Conservation (phyloP, 1,284 basidiomycete species). For the Chondrostereum purpureum region DNA sequence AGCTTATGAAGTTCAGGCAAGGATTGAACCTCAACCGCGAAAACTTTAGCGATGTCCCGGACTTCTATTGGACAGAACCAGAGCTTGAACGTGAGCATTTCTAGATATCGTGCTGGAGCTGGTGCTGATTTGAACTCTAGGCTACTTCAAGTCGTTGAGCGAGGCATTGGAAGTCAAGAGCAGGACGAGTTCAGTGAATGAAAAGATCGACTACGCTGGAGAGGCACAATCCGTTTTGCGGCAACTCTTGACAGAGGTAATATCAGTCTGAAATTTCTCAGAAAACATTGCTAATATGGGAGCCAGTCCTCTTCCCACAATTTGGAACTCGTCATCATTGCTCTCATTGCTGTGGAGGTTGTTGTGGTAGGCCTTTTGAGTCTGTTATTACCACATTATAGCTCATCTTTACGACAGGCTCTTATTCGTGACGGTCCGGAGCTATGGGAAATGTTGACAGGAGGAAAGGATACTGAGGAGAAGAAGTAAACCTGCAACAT, state of each 20-base stretch:
- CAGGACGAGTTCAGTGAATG: slow-evolving; percentile 76
- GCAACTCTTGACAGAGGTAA: slow-evolving; percentile 73
- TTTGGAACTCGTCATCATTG: slow-evolving; percentile 90
- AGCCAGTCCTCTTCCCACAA: slow-evolving; percentile 80
- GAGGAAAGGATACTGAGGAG: not conserved
- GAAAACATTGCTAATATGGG: no score
- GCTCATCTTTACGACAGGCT: slow-evolving; percentile 33
- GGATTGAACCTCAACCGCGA: slow-evolving; percentile 82
- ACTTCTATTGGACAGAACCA: slow-evolving; percentile 90
- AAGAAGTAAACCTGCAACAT: not conserved
- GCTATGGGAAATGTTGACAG: slow-evolving; percentile 46
- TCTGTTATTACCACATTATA: not conserved
- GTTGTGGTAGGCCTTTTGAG: slow-evolving; percentile 59
- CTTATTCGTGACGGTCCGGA: slow-evolving; percentile 57
- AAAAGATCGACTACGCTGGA: slow-evolving; percentile 89
- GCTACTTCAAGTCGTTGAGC: slow-evolving; percentile 79
- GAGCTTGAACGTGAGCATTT: slow-evolving; percentile 65
- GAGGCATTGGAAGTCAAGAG: slow-evolving; percentile 77
- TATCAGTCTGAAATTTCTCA: no score
- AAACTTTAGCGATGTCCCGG: slow-evolving; percentile 83
- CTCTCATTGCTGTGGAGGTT: slow-evolving; percentile 86
- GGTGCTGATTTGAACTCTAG: slow-evolving; percentile 26
- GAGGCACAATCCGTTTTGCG: slow-evolving; percentile 75
- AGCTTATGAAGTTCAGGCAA: slow-evolving; percentile 84
- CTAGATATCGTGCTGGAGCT: not conserved